Evolutionary conservation across 2,329 filamentous ascomycete genomes (phyloP).

Genomic region (Phyllosticta ampelicida): DNA sequence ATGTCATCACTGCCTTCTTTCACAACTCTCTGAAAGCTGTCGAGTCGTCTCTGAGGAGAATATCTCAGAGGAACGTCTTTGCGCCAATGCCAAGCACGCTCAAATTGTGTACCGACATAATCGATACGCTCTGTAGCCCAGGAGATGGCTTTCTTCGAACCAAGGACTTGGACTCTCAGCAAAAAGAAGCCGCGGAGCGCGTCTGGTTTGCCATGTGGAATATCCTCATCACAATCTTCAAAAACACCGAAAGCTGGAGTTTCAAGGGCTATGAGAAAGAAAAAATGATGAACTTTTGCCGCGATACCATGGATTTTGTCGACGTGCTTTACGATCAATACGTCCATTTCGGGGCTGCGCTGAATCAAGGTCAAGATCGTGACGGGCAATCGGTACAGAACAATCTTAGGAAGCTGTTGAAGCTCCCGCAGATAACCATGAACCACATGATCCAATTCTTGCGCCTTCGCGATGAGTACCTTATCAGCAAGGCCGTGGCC

Average conservation of each 20-base stretch:
- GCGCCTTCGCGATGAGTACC: constrained; percentile 74
- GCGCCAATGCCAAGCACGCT: constrained; percentile 50
- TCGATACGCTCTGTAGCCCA: constrained; percentile 54
- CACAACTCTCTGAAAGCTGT: constrained; percentile 46
- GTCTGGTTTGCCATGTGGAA: constrained; percentile 85
- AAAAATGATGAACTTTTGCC: constrained; percentile 83
- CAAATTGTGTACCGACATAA: constrained; percentile 50
- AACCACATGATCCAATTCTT: constrained; percentile 75
- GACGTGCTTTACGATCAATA: constrained; percentile 78
- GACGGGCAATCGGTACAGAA: constrained; percentile 22
- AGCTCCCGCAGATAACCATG: constrained; percentile 53
- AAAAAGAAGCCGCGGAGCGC: constrained; percentile 55
- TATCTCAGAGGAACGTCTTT: constrained; percentile 48
- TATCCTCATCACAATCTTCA: constrained; percentile 68
- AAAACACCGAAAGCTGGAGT: constrained; percentile 76
- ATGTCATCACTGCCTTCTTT: constrained; percentile 48
- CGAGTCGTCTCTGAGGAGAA: constrained; percentile 44
- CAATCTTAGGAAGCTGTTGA: constrained; percentile 46
- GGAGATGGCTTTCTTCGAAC: constrained; percentile 52
- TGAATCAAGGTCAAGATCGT: constrained; percentile 34
- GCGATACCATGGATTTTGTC: constrained; percentile 90
- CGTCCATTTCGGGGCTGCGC: constrained; percentile 65
- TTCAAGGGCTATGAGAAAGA: constrained; percentile 57
- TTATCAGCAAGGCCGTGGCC: constrained; percentile 70
- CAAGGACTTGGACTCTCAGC: constrained; percentile 46